Percentiles rank a stretch among this genome's conserved stretches.
Evolutionary conservation across 179 eudicot species (phyloP).

Genomic region (Silene noctiflora): DNA sequence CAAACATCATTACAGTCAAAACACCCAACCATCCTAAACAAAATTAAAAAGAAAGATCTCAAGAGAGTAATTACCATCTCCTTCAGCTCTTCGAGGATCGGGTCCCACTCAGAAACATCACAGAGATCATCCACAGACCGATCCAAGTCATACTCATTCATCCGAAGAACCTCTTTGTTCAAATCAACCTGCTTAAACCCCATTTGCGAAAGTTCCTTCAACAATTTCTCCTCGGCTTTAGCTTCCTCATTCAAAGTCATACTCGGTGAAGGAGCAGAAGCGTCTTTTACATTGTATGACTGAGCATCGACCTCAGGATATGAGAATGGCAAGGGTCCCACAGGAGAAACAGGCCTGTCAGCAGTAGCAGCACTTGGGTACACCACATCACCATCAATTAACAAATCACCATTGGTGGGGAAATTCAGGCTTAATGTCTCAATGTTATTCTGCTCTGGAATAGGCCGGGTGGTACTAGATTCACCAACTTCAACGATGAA

Average conservation of each 20-base stretch:
- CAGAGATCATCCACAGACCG: conserved; percentile 76
- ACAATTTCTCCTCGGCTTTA: conserved; percentile 40
- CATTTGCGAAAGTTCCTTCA: conserved; percentile 71
- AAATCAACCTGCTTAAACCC: conserved; percentile 65
- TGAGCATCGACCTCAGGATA: conserved; percentile 7
- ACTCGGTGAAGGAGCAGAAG: conserved; percentile 13
- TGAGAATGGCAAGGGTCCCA: conserved; percentile 4
- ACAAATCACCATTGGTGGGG: conserved; percentile 44
- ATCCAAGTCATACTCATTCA: conserved; percentile 64
- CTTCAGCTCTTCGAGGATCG: conserved; percentile 71
- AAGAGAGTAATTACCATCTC: conserved; percentile 48
- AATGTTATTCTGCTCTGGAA: conserved; percentile 16
- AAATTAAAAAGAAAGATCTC: neutral
- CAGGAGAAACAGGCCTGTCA: conserved; percentile 13
- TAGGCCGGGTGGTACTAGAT: conserved; percentile 23
- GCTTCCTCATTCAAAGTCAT: neutral
- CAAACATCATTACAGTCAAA: neutral
- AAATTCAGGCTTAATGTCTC: conserved; percentile 41
- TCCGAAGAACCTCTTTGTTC: conserved; percentile 70
- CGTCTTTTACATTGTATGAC: neutral
- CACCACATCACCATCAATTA: conserved; percentile 18
- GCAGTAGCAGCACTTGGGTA: conserved; percentile 2
- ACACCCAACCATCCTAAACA: neutral
- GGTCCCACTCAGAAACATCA: conserved; percentile 69
- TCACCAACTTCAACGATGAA: conserved; percentile 19